phyloP scores from a whole-genome alignment of 345 rosid species.

The Triadica sebifera region DNA sequence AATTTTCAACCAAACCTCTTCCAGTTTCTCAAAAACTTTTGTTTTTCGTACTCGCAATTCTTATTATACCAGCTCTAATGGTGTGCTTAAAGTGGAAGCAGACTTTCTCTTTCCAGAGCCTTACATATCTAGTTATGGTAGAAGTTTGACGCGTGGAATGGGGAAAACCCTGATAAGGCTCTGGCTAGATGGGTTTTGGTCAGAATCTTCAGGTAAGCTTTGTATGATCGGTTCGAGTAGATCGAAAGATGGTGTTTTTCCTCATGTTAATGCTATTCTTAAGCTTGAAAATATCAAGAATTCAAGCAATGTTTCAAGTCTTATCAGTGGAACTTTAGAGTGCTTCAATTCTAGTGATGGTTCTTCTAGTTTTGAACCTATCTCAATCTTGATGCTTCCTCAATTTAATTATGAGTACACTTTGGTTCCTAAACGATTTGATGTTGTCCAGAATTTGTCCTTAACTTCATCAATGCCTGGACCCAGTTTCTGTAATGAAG shows the following conservation, averaged over 20 bases:
- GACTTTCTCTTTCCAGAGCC: constrained; percentile 5
- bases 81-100: constrained; percentile 8
- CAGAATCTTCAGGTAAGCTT: constrained; percentile 11
- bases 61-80: not conserved
- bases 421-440: not conserved
- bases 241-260: not conserved
- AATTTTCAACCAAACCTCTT: not conserved
- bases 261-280: not conserved
- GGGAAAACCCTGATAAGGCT: constrained; percentile 7
- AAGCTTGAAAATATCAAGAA: not conserved
- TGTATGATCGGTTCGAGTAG: not conserved
- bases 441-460: not conserved
- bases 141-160: not conserved
- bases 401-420: constrained; percentile 7
- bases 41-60: constrained; percentile 6
- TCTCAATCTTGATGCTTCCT: constrained; percentile 12
- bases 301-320: not conserved
- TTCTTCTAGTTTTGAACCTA: constrained; percentile 3
- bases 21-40: constrained; percentile 6
- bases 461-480: not conserved
- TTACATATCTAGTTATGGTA: not conserved
- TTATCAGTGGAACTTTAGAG: constrained; percentile 6
- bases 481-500: constrained; percentile 11
- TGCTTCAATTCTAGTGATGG: not conserved
- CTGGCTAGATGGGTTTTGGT: constrained; percentile 7